Base-by-base conservation (phyloP, 441 rosid species). In the Syzygium syzygioides region DNA sequence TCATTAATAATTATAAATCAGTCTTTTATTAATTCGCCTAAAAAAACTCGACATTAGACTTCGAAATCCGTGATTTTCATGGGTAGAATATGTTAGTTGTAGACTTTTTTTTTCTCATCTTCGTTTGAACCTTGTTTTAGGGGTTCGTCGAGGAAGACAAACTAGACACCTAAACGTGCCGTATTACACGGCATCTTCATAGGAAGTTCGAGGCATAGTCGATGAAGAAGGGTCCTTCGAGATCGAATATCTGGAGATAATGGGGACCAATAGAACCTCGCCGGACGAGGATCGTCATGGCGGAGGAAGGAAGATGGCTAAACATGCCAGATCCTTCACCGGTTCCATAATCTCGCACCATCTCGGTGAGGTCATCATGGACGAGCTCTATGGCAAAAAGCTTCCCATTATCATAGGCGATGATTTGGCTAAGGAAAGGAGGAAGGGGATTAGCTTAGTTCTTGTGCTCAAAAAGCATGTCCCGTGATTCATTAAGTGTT, bases 101-200 rank as follows among this genome's bases (percentile, higher is more conserved):
- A 64, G 37, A 4, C 80, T 37, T 11, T 71, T 37, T 14, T 14
- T 0, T 20, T 71, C 50, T 71, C 3, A 3, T 71, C 13, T 71
- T 37, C 26, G 0, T 71, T 19, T 11, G 9, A 20, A 37, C 80
- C 45, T 68, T 6, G 7, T 20, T 34, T 37, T 37, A 90, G 89
- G 90, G 89, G 6, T n/a, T 54, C 14, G 56, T 86, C 13, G 85
- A 86, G 68, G 89, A 88, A 62, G 89, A 89, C 86, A 89, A 86
- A 34, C 60, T 91, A 56, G 89, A 87, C 60, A 18, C 86, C 2
- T 91, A 64, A 79, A 85, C 55, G 52, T 88, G 30, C 92, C 89
- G 5, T 85, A 76, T 60, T 87, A 90, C 56, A 79, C 25, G 0
- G 86, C 90, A 23, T 85, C 89, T 18, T 28, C n/a, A 54, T 66